These are phyloP conservation scores for Bisporella sp. DNA, from an alignment of 2,329 filamentous ascomycete genomes.

Conservation along the genomic window DNA sequence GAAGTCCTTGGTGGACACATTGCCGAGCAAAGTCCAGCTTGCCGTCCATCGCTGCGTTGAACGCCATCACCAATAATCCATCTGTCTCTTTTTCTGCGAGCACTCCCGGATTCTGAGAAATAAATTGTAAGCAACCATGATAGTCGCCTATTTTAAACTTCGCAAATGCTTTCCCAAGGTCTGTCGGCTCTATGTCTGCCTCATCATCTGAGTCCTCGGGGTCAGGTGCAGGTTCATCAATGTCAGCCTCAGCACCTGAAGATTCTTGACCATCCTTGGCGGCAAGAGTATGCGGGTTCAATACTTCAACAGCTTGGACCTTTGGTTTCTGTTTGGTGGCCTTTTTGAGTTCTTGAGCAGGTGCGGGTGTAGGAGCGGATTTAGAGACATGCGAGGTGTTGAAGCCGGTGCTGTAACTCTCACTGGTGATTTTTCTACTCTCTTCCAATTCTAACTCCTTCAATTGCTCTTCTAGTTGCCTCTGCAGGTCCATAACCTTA, in stretches of 20 bases:
- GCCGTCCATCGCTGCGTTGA: constrained; percentile 75
- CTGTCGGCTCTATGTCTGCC: constrained; percentile 67
- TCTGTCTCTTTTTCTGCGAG: constrained; percentile 83
- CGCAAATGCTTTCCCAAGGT: constrained; percentile 73
- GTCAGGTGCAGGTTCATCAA: constrained; percentile 42
- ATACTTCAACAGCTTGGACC: constrained; percentile 57
- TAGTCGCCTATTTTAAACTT: constrained; percentile 73
- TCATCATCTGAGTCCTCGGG: constrained; percentile 56
- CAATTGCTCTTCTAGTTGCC: constrained; percentile 66
- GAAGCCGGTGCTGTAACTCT: constrained; percentile 82
- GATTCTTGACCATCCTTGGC: constrained; percentile 38
- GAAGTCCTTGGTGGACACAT: constrained; percentile 86
- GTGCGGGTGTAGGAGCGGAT: constrained; percentile 30
- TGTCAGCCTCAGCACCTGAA: constrained; percentile 54
- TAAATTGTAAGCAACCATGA: constrained; percentile 64
- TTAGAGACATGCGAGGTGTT: constrained; percentile 78
- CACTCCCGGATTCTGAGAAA: constrained; percentile 71
- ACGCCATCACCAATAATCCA: constrained; percentile 82
- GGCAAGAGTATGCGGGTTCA: constrained; percentile 57
- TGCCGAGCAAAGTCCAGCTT: constrained; percentile 72
- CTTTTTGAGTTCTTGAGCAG: constrained; percentile 18
- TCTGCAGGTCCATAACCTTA: constrained; percentile 74
- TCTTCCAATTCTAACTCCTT: constrained; percentile 80
- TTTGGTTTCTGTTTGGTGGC: constrained; percentile 35
- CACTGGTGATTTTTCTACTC: constrained; percentile 86